Percentiles rank a stretch among this genome's conserved stretches.
Evolutionary conservation across 1,139 yeast species (phyloP).

Genomic region (Kurtzmaniella natalensis): DNA sequence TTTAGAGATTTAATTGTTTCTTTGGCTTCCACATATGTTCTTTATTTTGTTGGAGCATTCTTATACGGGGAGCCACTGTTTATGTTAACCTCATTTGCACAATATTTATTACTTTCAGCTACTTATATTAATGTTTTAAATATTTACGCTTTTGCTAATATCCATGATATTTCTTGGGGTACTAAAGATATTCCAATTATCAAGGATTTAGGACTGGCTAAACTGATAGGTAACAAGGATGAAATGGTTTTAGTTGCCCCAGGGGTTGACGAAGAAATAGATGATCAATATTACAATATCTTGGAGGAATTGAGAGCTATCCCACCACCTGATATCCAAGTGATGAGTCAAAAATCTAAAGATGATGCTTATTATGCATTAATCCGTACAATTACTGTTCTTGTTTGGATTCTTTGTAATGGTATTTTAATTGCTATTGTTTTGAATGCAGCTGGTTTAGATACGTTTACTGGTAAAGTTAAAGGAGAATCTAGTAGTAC

Average conservation of each 20-base stretch:
- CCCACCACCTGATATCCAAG: conserved; percentile 19
- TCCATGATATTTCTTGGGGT: conserved; percentile 88
- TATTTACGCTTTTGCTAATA: conserved; percentile 81
- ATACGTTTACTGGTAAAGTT: conserved; percentile 19
- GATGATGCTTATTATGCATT: conserved; percentile 44
- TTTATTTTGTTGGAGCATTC: conserved; percentile 74
- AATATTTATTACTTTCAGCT: conserved; percentile 69
- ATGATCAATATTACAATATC: conserved; percentile 51
- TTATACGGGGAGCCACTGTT: conserved; percentile 77
- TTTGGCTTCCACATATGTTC: conserved; percentile 74
- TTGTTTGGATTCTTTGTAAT: conserved; percentile 44
- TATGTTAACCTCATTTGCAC: conserved; percentile 68
- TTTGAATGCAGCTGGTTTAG: conserved; percentile 39
- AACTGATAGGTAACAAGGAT: conserved; percentile 49
- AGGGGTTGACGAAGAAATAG: conserved; percentile 58
- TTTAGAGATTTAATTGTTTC: conserved; percentile 88
- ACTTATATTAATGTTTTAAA: conserved; percentile 74
- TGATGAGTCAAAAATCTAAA: conserved; percentile 21
- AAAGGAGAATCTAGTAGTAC: conserved; percentile 12
- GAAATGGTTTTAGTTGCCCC: conserved; percentile 68
- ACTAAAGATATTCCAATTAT: conserved; percentile 68
- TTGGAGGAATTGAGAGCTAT: conserved; percentile 41
- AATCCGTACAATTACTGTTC: conserved; percentile 42
- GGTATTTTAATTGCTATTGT: conserved; percentile 41
- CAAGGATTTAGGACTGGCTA: conserved; percentile 69